Base-by-base conservation (phyloP, 2,329 filamentous ascomycete genomes). In the Phialocephala sp. region DNA sequence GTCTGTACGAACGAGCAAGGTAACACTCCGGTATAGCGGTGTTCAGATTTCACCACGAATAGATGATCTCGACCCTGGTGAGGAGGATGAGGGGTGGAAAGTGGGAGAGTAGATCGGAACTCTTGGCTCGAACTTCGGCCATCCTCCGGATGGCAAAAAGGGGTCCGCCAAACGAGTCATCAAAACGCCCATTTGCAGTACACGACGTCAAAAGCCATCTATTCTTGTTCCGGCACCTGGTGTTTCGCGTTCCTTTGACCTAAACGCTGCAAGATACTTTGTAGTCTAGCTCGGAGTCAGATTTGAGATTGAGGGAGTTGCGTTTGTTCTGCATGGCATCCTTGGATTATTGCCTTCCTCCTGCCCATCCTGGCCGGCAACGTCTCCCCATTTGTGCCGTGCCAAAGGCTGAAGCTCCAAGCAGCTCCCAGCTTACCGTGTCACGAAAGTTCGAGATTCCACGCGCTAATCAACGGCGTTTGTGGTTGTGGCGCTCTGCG, bases 381-480 rank as follows among this genome's bases (percentile, higher is more conserved):
- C 14, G n/a, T 35, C 15, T 24, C 45, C 39, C 37, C 63, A 43
- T 65, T 41, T 60, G 56, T 59, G 58, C 54, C 63, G 50, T 47
- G 24, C 55, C 54, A 36, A 65, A 52, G 43, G 35, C 47, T 52
- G 47, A 27, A 27, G 37, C 37, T 14, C 37, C 37, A 41, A 32
- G 43, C 8, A n/a, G 47, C 47, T 52, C 47, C 47, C 8, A 54
- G 50, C 50, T 54, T 54, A 54, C 50, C 50, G 52, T 41, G 59
- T 62, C 60, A 60, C 60, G 54, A 55, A 41, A 54, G 37, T 24
- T 54, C 36, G 50, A 54, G 24, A 57, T 58, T 35, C 64, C 61
- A 63, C 61, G 59, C 52, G 43, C 61, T 59, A 63, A 61, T n/a
- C 39, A 58, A 56, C 60, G 47, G 63, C 54, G 54, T 62, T 62